phyloP scores from a whole-genome alignment of 2,329 filamentous ascomycete genomes.

The Geosmithia morbida region DNA sequence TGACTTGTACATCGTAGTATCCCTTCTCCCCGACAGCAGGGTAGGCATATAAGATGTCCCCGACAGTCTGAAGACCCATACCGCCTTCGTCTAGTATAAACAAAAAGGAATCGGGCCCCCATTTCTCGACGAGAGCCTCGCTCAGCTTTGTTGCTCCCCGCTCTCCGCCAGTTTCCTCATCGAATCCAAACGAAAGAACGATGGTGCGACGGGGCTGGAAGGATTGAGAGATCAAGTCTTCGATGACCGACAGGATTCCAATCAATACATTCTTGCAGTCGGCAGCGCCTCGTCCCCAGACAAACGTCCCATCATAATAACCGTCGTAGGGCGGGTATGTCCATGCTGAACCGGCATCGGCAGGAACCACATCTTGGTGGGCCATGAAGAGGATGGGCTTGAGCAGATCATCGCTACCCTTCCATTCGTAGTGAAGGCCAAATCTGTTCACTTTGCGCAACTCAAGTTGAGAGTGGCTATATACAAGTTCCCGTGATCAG shows the following conservation, averaged over 20 bases:
- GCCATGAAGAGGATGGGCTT: slow-evolving; percentile 46
- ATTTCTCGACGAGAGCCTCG: no score
- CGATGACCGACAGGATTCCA: slow-evolving; percentile 38
- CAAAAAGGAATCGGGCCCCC: no score
- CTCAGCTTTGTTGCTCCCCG: not conserved
- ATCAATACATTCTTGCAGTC: slow-evolving; percentile 49
- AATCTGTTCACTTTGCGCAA: no score
- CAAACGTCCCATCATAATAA: slow-evolving; percentile 37
- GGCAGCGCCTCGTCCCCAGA: slow-evolving; percentile 46
- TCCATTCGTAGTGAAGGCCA: no score
- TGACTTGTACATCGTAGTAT: not conserved
- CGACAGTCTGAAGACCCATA: not conserved
- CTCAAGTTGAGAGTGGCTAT: no score
- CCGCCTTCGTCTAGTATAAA: no score
- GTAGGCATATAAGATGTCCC: not conserved
- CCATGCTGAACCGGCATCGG: slow-evolving; percentile 36
- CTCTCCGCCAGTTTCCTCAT: not conserved
- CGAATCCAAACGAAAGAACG: not conserved
- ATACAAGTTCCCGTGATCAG: no score
- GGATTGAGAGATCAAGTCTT: slow-evolving; percentile 11
- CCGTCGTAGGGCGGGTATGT: slow-evolving; percentile 44
- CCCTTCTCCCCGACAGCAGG: not conserved
- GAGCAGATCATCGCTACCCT: slow-evolving; percentile 15
- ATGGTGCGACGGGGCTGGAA: not conserved
- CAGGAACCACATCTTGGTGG: slow-evolving; percentile 51